Evolutionary conservation across 306 rosid genomes (phyloP).

Genomic region (Begonia loranthoides): DNA sequence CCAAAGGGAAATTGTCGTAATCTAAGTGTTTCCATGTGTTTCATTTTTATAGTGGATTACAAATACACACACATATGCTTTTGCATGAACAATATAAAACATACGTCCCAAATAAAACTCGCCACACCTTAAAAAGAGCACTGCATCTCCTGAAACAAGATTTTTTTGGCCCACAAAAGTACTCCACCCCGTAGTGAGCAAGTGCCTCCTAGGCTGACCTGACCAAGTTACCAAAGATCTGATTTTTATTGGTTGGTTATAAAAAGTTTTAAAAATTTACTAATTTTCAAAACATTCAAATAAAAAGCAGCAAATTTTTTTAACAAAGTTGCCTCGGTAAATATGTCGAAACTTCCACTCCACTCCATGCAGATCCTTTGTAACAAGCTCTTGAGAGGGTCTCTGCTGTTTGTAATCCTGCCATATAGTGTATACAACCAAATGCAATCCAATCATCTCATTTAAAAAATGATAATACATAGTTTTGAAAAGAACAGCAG

Average conservation of each 20-base stretch:
- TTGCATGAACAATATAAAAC: too few species aligned
- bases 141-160: constrained; percentile 94
- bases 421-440: constrained; percentile 1
- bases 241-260: too few species aligned
- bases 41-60: too few species aligned
- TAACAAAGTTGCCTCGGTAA: constrained; percentile 51
- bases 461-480: not conserved
- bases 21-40: too few species aligned
- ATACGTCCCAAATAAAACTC: too few species aligned
- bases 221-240: constrained; percentile 15
- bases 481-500: constrained; percentile 5
- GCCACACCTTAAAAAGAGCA: constrained; percentile 72
- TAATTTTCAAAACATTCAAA: constrained; percentile 15
- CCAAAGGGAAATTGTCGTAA: too few species aligned
- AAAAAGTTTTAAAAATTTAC: not conserved
- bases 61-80: too few species aligned
- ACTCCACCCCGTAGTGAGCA: constrained; percentile 97
- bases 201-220: constrained; percentile 99
- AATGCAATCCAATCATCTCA: not conserved
- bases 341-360: constrained; percentile 92
- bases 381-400: constrained; percentile 95
- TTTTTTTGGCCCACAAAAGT: constrained; percentile 86
- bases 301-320: constrained; percentile 3
- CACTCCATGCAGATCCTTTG: constrained; percentile 85
- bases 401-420: constrained; percentile 92